These are phyloP conservation scores for Fonsecaea erecta DNA, from an alignment of 2,329 filamentous ascomycete genomes.

Conservation along the genomic window DNA sequence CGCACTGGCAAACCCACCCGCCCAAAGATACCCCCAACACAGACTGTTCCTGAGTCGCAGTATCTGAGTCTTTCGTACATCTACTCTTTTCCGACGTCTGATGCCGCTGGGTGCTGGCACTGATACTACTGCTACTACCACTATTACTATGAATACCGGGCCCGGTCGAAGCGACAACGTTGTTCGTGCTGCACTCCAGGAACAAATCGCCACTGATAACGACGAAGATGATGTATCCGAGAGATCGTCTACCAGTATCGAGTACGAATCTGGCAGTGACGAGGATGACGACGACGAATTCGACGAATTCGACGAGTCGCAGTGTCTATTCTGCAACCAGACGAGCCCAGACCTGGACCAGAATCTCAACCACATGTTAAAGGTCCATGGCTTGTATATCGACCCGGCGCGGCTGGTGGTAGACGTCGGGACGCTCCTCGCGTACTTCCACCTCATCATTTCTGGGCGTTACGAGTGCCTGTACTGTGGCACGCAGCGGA, in stretches of 20 bases:
- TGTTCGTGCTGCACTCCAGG: slow-evolving; percentile 4
- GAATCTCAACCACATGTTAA: slow-evolving; percentile 56
- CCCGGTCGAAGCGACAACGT: slow-evolving; percentile 1
- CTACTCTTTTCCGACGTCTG: background rate
- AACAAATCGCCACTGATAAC: slow-evolving; percentile 11
- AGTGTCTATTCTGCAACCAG: slow-evolving; percentile 53
- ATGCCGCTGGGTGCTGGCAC: slow-evolving; percentile 19
- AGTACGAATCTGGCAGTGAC: slow-evolving; percentile 5
- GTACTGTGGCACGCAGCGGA: slow-evolving; percentile 53
- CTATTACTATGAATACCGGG: slow-evolving; percentile 13
- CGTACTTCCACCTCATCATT: slow-evolving; percentile 57
- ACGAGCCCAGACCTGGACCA: slow-evolving; percentile 41
- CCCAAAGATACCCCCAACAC: background rate
- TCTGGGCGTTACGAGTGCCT: slow-evolving; percentile 58
- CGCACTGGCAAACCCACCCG: too few species aligned
- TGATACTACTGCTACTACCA: slow-evolving; percentile 6
- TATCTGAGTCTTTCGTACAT: background rate
- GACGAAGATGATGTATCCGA: slow-evolving; percentile 15
- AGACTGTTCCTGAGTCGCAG: background rate
- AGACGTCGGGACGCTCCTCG: slow-evolving; percentile 54
- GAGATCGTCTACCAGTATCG: slow-evolving; percentile 14
- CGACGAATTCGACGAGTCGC: slow-evolving; percentile 24
- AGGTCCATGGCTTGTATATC: slow-evolving; percentile 54
- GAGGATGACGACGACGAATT: slow-evolving; percentile 7
- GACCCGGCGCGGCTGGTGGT: slow-evolving; percentile 48